Percentiles rank a stretch among this genome's conserved stretches.
Conservation (phyloP, 2,329 filamentous ascomycete genomes). For the Aaosphaeria pasadenensis region DNA sequence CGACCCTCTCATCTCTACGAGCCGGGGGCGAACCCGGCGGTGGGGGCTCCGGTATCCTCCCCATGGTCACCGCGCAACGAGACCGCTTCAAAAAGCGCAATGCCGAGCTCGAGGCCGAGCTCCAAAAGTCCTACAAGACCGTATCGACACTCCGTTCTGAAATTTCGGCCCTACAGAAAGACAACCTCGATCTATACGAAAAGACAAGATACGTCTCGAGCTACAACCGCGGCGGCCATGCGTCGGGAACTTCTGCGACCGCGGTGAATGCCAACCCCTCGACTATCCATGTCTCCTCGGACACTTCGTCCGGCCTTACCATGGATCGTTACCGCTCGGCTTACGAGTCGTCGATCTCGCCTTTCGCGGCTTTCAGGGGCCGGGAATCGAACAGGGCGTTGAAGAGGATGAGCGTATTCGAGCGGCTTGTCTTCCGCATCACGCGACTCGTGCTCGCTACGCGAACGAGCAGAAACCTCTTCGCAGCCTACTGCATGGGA, state of each 20-base stretch:
- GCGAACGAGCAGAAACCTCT: conserved; percentile 85
- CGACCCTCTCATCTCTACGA: conserved; percentile 57
- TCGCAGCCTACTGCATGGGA: conserved; percentile 85
- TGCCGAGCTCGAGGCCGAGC: conserved; percentile 80
- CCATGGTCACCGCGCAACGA: conserved; percentile 96
- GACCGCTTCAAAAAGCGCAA: conserved; percentile 99
- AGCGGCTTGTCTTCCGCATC: conserved; percentile 84
- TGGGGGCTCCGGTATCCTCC: conserved; percentile 82
- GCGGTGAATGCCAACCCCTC: conserved; percentile 69
- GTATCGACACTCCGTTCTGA: conserved; percentile 87
- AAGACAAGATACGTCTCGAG: conserved; percentile 96
- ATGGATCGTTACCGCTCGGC: conserved; percentile 85
- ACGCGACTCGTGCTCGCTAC: conserved; percentile 90
- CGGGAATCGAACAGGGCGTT: conserved; percentile 88
- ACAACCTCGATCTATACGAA: conserved; percentile 94
- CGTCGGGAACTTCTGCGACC: conserved; percentile 57
- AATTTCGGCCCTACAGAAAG: conserved; percentile 86
- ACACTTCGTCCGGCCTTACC: conserved; percentile 61
- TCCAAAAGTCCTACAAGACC: conserved; percentile 77
- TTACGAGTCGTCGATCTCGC: conserved; percentile 93
- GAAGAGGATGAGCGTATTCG: conserved; percentile 87
- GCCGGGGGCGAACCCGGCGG: conserved; percentile 68
- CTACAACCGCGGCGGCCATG: conserved; percentile 72
- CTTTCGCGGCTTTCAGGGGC: conserved; percentile 94
- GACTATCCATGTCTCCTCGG: conserved; percentile 60